Evolutionary conservation across 2,329 filamentous ascomycete species (phyloP).

Genomic region (Claviceps fusiformis): DNA sequence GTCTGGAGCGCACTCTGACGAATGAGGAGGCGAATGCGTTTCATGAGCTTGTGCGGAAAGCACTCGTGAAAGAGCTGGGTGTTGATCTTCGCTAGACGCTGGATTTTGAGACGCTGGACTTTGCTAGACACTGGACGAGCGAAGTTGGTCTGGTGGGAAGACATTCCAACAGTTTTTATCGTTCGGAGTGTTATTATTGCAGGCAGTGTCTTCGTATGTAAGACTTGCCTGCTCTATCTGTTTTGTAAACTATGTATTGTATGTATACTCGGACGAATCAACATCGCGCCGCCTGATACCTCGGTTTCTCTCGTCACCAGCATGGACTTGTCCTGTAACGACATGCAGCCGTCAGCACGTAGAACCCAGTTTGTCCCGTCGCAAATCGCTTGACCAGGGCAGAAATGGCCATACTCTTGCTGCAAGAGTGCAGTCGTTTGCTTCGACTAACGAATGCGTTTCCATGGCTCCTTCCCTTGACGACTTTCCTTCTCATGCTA

Average conservation of each 20-base stretch:
- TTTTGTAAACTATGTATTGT: background rate
- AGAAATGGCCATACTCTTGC: too few species aligned
- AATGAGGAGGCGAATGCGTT: slow-evolving; percentile 66
- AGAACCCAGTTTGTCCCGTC: too few species aligned
- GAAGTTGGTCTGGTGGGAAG: too few species aligned
- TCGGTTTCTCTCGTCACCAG: slow-evolving; percentile 12
- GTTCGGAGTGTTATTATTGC: background rate
- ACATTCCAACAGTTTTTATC: background rate
- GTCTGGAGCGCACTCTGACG: slow-evolving; percentile 78
- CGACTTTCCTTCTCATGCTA: background rate
- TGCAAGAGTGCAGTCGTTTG: too few species aligned
- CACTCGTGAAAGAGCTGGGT: slow-evolving; percentile 56
- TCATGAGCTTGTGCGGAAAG: slow-evolving; percentile 53
- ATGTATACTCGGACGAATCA: background rate
- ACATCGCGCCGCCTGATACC: slow-evolving; percentile 15
- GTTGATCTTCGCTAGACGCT: slow-evolving; percentile 43
- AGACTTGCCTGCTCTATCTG: background rate
- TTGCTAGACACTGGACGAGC: too few species aligned
- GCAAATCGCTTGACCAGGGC: background rate
- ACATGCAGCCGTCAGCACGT: slow-evolving; percentile 1
- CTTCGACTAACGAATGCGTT: too few species aligned
- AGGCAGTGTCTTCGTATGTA: background rate
- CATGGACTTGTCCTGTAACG: too few species aligned
- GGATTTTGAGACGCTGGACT: too few species aligned
- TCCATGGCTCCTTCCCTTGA: background rate